Evolutionary conservation across 805 yeast species (phyloP).

Genomic region (Cyberlindnera nakhonratchasimensis): DNA sequence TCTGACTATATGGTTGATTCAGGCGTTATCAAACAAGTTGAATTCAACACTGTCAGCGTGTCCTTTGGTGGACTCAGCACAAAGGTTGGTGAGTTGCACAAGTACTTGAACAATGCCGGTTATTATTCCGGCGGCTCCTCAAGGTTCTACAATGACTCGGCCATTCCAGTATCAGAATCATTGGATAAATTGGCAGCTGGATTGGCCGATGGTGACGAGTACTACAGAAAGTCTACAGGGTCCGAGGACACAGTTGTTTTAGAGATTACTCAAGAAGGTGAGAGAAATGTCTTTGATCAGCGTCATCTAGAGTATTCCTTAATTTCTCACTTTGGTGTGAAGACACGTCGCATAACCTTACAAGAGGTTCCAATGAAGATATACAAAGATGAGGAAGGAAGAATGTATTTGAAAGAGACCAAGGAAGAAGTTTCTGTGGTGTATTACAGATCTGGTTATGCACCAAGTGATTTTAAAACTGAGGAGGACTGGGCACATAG

Average conservation of each 20-base stretch:
- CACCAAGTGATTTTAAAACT: conserved; percentile 71
- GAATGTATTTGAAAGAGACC: conserved; percentile 50
- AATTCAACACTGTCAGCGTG: conserved; percentile 92
- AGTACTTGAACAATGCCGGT: conserved; percentile 57
- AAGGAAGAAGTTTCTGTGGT: conserved; percentile 80
- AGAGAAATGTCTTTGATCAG: conserved; percentile 90
- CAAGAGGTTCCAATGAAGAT: conserved; percentile 50
- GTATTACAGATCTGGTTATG: conserved; percentile 86
- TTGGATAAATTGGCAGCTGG: conserved; percentile 60
- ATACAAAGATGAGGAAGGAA: conserved; percentile 35
- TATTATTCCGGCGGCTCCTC: conserved; percentile 44
- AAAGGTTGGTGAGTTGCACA: conserved; percentile 74
- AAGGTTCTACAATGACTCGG: conserved; percentile 41
- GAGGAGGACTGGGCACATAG: conserved; percentile 78
- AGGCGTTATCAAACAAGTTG: conserved; percentile 78
- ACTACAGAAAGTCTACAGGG: conserved; percentile 41
- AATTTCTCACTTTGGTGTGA: conserved; percentile 50
- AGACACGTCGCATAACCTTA: conserved; percentile 64
- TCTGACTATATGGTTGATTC: conserved; percentile 78
- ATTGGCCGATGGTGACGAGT: conserved; percentile 58
- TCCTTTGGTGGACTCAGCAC: conserved; percentile 90
- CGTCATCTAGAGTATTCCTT: conserved; percentile 74
- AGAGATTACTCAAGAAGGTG: conserved; percentile 79
- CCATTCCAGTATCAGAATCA: conserved; percentile 69
- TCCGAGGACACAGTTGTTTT: conserved; percentile 52